phyloP scores from a whole-genome alignment of 345 rosid genomes.

The Salix purpurea region DNA sequence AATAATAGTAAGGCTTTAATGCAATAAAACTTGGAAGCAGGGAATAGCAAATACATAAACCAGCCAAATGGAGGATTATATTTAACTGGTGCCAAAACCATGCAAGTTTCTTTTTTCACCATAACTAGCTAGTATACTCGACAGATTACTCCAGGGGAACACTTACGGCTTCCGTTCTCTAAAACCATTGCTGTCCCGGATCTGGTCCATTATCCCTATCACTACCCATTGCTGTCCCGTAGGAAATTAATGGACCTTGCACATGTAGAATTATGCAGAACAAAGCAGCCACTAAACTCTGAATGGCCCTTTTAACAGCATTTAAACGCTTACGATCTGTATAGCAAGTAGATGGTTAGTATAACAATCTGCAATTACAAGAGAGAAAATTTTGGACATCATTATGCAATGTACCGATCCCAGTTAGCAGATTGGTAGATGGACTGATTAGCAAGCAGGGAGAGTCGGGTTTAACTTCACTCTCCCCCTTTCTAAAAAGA shows the following conservation, averaged over 20 bases:
- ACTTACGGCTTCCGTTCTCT: not conserved
- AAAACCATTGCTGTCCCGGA: slow-evolving; percentile 37
- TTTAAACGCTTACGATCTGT: slow-evolving; percentile 60
- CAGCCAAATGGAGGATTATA: not conserved
- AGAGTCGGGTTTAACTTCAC: not conserved
- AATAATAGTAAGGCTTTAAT: not conserved
- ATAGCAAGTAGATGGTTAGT: slow-evolving; percentile 32
- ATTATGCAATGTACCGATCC: not conserved
- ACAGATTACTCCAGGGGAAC: not conserved
- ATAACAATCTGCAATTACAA: slow-evolving; percentile 4
- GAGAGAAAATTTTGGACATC: not conserved
- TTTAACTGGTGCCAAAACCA: not conserved
- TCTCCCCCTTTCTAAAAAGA: not conserved
- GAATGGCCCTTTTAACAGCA: slow-evolving; percentile 61
- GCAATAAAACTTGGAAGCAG: not conserved
- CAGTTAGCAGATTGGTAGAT: not conserved
- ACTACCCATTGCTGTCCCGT: slow-evolving; percentile 17
- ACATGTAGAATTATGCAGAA: slow-evolving; percentile 72
- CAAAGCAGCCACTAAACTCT: slow-evolving; percentile 58
- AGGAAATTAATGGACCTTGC: slow-evolving; percentile 66
- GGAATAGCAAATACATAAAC: not conserved
- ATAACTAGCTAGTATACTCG: too few species aligned
- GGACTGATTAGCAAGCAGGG: not conserved
- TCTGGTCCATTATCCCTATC: slow-evolving; percentile 45
- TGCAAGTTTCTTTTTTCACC: not conserved